These are phyloP conservation scores for Gamarada debralockiae DNA, from an alignment of 495 filamentous ascomycete species.

Conservation along the genomic window DNA sequence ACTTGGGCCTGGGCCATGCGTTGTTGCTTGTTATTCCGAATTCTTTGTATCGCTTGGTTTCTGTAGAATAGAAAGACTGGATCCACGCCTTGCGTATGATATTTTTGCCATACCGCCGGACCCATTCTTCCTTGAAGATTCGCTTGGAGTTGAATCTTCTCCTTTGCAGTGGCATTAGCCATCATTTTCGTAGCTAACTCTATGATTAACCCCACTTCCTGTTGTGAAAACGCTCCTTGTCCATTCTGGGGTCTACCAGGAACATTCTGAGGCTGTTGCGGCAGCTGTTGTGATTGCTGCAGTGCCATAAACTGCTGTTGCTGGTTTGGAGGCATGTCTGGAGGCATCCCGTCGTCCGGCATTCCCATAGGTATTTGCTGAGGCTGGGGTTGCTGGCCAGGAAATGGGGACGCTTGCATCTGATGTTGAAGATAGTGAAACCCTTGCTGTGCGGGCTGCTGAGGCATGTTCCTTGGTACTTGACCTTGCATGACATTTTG, in stretches of 20 bases:
- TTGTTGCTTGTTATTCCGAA: slow-evolving; percentile 19
- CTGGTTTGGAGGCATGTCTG: slow-evolving; percentile 20
- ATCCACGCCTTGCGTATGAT: slow-evolving; percentile 34
- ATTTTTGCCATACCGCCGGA: slow-evolving; percentile 26
- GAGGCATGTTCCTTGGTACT: slow-evolving; percentile 27
- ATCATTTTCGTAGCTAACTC: slow-evolving; percentile 15
- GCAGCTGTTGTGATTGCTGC: slow-evolving; percentile 14
- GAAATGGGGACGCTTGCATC: slow-evolving; percentile 42
- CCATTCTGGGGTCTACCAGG: slow-evolving; percentile 8
- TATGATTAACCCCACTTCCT: slow-evolving; percentile 13
- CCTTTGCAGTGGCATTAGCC: slow-evolving; percentile 24
- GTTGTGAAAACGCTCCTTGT: slow-evolving; percentile 4
- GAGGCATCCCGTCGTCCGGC: slow-evolving; percentile 19
- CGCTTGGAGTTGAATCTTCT: slow-evolving; percentile 29
- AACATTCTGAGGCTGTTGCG: slow-evolving; percentile 19
- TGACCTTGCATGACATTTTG: slow-evolving; percentile 38
- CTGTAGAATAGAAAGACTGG: slow-evolving; percentile 38
- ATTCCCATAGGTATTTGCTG: slow-evolving; percentile 22
- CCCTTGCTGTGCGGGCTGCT: slow-evolving; percentile 33
- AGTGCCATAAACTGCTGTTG: slow-evolving; percentile 36
- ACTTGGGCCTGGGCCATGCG: slow-evolving; percentile 12
- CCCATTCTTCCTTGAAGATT: slow-evolving; percentile 28
- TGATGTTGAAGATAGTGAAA: slow-evolving; percentile 47
- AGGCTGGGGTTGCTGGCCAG: slow-evolving; percentile 24
- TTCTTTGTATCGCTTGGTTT: slow-evolving; percentile 31